phyloP scores from a whole-genome alignment of 106 monocot genomes.

The Ottelia alismoides region DNA sequence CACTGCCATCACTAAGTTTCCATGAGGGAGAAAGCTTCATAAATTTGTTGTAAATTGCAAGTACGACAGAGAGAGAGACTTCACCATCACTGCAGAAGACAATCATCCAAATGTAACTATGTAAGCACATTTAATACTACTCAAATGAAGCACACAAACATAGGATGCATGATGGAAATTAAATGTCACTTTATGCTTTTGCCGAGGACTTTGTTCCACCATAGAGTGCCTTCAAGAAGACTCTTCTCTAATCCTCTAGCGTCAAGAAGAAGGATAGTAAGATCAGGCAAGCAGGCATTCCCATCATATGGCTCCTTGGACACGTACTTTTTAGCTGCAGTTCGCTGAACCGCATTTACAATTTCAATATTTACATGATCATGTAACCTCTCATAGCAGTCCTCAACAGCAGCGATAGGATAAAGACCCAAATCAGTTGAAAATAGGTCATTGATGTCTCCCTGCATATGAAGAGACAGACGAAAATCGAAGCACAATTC shows the following conservation, averaged over 20 bases:
- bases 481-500: not conserved
- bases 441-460: constrained; percentile 58
- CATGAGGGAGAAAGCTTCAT: too few relatives aligned
- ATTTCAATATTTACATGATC: constrained; percentile 48
- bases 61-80: too few relatives aligned
- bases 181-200: too few relatives aligned
- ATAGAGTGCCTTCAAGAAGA: constrained; percentile 29
- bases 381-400: constrained; percentile 47
- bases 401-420: constrained; percentile 39
- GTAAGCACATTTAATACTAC: too few relatives aligned
- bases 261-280: constrained; percentile 53
- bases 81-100: too few relatives aligned
- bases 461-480: constrained; percentile 27
- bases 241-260: constrained; percentile 24
- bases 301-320: constrained; percentile 48
- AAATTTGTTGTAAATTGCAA: too few relatives aligned
- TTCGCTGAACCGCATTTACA: constrained; percentile 65
- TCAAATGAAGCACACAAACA: too few relatives aligned
- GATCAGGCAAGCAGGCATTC: constrained; percentile 46
- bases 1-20: too few relatives aligned
- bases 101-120: too few relatives aligned
- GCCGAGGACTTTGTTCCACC: constrained; percentile 80
- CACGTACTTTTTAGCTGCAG: constrained; percentile 57
- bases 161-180: too few relatives aligned
- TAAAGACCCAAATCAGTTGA: constrained; percentile 35